Percentiles rank a stretch among this genome's conserved stretches.
These are phyloP conservation scores for Linnemannia elongata DNA, from an alignment of 192 early-diverging fungal species.

Conservation along the genomic window DNA sequence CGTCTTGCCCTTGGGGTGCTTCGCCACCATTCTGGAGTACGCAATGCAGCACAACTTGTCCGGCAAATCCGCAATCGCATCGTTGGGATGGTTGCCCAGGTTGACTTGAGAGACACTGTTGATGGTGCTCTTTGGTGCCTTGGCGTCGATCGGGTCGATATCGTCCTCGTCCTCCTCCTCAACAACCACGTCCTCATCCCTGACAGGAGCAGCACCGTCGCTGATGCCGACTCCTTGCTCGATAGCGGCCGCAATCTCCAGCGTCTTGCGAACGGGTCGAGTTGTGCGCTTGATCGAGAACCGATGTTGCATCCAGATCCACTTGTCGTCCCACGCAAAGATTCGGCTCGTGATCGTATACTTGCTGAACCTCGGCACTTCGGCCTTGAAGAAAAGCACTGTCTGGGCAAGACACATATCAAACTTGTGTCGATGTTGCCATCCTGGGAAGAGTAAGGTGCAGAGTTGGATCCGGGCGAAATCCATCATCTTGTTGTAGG, in stretches of 20 bases:
- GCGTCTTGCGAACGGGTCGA: constrained; percentile 18
- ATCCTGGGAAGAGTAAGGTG: constrained; percentile 43
- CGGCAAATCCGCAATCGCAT: constrained; percentile 23
- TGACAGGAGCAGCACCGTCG: neutral
- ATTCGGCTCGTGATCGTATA: constrained; percentile 63
- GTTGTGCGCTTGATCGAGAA: constrained; percentile 53
- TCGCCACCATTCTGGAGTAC: constrained; percentile 50
- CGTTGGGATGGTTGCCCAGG: constrained; percentile 33
- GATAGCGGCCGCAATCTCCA: constrained; percentile 9
- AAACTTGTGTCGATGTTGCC: constrained; percentile 39
- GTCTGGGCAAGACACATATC: constrained; percentile 54
- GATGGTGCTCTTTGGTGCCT: constrained; percentile 8
- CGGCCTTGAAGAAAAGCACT: constrained; percentile 62
- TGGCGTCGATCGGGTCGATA: constrained; percentile 53
- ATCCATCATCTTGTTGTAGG: constrained; percentile 69
- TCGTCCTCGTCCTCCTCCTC: constrained; percentile 56
- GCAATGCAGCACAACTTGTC: constrained; percentile 53
- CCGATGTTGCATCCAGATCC: constrained; percentile 62
- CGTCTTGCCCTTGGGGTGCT: constrained; percentile 53
- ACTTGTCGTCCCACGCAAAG: constrained; percentile 68
- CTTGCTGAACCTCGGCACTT: constrained; percentile 61
- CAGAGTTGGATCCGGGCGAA: constrained; percentile 60
- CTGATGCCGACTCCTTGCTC: neutral
- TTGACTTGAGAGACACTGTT: neutral
- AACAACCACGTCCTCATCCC: constrained; percentile 37